These are phyloP conservation scores for Akanthomyces lecanii DNA, from an alignment of 2,329 filamentous ascomycete species.

Conservation along the genomic window DNA sequence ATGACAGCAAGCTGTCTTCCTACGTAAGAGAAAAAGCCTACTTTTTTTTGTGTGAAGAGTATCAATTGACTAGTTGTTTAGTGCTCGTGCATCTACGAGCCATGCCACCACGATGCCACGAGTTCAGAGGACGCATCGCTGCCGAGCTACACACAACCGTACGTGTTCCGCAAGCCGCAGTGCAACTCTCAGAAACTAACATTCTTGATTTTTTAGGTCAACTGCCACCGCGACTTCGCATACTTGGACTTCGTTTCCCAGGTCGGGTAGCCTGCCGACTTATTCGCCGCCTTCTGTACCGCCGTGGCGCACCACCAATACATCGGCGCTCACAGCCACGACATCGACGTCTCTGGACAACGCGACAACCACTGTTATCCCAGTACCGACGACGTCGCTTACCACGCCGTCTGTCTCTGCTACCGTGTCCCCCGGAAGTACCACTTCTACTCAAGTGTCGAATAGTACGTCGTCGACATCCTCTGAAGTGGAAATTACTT, in stretches of 20 bases:
- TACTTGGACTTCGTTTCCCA: background rate
- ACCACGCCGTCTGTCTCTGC: background rate
- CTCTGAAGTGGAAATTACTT: background rate
- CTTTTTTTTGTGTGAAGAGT: background rate
- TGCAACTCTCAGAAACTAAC: background rate
- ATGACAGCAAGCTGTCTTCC: conserved; percentile 28
- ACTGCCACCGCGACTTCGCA: background rate
- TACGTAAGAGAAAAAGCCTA: conserved; percentile 24
- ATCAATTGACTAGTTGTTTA: background rate
- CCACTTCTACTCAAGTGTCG: background rate
- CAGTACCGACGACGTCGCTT: background rate
- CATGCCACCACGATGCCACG: conserved; percentile 9
- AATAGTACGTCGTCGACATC: background rate
- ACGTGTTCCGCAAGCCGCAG: background rate
- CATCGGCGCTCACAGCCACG: background rate
- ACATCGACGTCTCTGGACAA: background rate
- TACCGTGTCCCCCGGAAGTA: background rate
- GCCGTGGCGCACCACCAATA: background rate
- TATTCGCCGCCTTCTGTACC: background rate
- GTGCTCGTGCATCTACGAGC: conserved; percentile 14
- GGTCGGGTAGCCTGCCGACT: background rate
- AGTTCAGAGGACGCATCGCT: background rate
- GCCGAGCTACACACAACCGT: background rate
- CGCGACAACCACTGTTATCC: background rate
- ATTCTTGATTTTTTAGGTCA: background rate